Base-by-base conservation (phyloP, 305 asterid species). In the Fraxinus greggii region DNA sequence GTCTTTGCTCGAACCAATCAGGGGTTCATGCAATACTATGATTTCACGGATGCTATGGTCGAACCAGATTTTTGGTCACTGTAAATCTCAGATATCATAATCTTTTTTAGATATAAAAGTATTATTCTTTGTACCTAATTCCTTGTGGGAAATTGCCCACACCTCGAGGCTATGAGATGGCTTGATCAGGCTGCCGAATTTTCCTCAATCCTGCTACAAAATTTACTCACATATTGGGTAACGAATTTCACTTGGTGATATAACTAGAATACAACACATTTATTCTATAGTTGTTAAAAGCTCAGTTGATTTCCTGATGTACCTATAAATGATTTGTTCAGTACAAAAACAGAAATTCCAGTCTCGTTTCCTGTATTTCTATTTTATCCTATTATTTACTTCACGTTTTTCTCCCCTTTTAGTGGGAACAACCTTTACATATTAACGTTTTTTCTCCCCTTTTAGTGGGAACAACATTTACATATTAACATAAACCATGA, bases 1-100 rank as follows among this genome's bases (percentile, higher is more conserved):
- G 97, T 81, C 86, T 93, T 56, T 94, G 96, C 87, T 91, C 98
- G 65, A 94, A 94, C 88, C 90, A 86, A 80, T 78, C 97, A 1
- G 92, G 93, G 32, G 77, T 86, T 63, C 91, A 79, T 83, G 84
- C 89, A 5, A 88, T 91, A 73, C 76, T 90, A 23, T 88, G 89
- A 90, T 54, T 48, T 75, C 21, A 15, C 7, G 67, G 80, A 32
- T 75, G 17, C 38, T 15, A 24, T 61, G 35, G 35, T 65, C 35
- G 19, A 65, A 65, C 26, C 78, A 38, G 21, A 65, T 67, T 86
- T 80, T 69, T 76, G 78, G 23, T 17, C 80, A 79, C 26, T 75
- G 80, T 70, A 70, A 79, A 79, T 59, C 77, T 72, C 83, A 29
- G 45, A 70, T 31, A 59, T 78, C 31, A 61, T 15, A 45, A 28